These are phyloP conservation scores for Cryptococcus floricola DNA, from an alignment of 1,284 basidiomycete genomes.

Conservation along the genomic window DNA sequence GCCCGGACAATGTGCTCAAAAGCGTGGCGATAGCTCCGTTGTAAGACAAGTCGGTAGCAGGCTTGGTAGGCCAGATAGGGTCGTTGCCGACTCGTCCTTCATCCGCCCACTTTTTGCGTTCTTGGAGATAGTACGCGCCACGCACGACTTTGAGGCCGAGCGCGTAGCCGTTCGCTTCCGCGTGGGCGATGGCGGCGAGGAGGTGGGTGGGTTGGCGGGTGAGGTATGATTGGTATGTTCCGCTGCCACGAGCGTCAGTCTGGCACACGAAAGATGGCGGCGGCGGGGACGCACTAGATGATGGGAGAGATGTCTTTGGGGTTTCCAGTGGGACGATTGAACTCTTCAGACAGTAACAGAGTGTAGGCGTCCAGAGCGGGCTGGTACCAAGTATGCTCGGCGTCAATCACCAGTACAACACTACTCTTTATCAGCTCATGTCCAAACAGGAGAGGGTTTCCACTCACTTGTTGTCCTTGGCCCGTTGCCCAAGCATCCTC, in stretches of 20 bases:
- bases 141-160: constrained; percentile 92
- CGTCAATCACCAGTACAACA: constrained; percentile 67
- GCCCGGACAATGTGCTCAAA: constrained; percentile 56
- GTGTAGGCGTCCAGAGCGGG: constrained; percentile 77
- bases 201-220: constrained; percentile 62
- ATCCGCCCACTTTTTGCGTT: constrained; percentile 51
- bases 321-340: constrained; percentile 56
- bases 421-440: constrained; percentile 18
- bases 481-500: constrained; percentile 58
- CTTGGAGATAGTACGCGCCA: constrained; percentile 85
- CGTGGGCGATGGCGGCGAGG: constrained; percentile 62
- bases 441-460: not conserved
- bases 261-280: not conserved
- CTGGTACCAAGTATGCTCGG: constrained; percentile 74
- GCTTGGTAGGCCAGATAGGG: constrained; percentile 52
- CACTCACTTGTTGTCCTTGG: constrained; percentile 51
- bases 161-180: constrained; percentile 65
- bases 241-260: constrained; percentile 47
- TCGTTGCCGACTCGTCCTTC: constrained; percentile 42
- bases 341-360: constrained; percentile 67
- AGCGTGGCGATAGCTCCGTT: constrained; percentile 65
- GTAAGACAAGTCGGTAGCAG: constrained; percentile 76
- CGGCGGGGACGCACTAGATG: constrained; percentile 28
- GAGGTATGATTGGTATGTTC: constrained; percentile 81
- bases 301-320: constrained; percentile 26